Conservation (phyloP, 2,329 filamentous ascomycete species). For the Beauveria asiatica region DNA sequence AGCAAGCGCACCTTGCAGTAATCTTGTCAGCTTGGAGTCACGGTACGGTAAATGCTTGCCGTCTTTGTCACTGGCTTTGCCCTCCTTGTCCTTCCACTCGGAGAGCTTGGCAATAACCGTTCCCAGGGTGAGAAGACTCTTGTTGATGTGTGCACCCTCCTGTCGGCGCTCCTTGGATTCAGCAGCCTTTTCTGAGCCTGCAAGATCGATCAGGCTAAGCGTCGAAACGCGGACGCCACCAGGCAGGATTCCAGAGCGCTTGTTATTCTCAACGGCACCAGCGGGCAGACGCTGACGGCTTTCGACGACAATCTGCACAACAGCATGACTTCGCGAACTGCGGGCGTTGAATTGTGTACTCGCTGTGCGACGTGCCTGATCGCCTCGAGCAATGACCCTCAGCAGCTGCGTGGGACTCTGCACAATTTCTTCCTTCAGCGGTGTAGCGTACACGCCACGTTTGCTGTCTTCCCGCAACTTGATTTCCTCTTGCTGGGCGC, state of each 20-base stretch:
- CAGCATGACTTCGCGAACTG: slow-evolving; percentile 94
- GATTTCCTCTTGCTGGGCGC: slow-evolving; percentile 74
- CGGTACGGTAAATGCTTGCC: slow-evolving; percentile 91
- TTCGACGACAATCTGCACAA: slow-evolving; percentile 97
- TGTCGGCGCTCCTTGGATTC: slow-evolving; percentile 89
- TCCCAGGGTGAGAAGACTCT: slow-evolving; percentile 87
- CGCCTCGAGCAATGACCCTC: slow-evolving; percentile 88
- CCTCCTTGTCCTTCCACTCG: slow-evolving; percentile 75
- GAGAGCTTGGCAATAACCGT: slow-evolving; percentile 94
- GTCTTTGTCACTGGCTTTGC: slow-evolving; percentile 66
- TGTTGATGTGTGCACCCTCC: slow-evolving; percentile 97
- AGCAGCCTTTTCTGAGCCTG: slow-evolving; percentile 90
- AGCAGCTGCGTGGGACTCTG: slow-evolving; percentile 94
- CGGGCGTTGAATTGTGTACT: slow-evolving; percentile 96
- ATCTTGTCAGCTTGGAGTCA: slow-evolving; percentile 91
- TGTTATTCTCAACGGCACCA: slow-evolving; percentile 43
- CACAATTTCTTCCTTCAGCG: slow-evolving; percentile 95
- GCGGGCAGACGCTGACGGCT: slow-evolving; percentile 76
- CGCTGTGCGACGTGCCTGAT: slow-evolving; percentile 79
- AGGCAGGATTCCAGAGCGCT: slow-evolving; percentile 62
- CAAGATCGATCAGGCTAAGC: slow-evolving; percentile 88
- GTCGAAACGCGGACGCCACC: slow-evolving; percentile 94
- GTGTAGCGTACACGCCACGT: slow-evolving; percentile 90
- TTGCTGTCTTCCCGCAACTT: slow-evolving; percentile 95
- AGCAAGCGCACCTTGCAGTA: slow-evolving; percentile 86